Evolutionary conservation across 2,329 filamentous ascomycete species (phyloP), one percentile per base, ranked within the genome.

Genomic region (Penicillium palitans): DNA sequence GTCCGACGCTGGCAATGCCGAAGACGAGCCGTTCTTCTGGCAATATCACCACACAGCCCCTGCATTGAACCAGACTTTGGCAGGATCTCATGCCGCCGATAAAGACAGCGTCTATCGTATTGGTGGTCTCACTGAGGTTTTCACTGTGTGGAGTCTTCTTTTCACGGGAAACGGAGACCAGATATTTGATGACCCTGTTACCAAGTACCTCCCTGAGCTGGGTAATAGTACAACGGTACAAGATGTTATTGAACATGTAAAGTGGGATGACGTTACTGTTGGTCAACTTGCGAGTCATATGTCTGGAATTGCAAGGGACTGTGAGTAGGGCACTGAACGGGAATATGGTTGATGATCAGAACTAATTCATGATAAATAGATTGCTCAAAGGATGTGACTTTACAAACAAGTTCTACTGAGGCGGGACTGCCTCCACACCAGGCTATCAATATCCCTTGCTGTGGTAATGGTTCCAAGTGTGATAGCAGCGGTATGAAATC

Each of bases 241-340:
- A 33, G 44, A 33, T 9, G 9, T 10, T 13, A 21, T 21, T 33
- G 27, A 1, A 21, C 7, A 15, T 21, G 27, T 33, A 6, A 31
- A 13, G 10, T 69, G 66, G 66, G 45, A 63, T 1, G 57, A 61
- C 17, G 49, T 68, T n/a, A 68, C 66, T 41, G 60, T 68, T 31
- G 65, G 64, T 1, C 59, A 66, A n/a, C 58, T 69, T 31, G 57
- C 66, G 9, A 68, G 62, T 24, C 66, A 69, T 55, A 64, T 67
- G 67, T 55, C 55, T 15, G 64, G 61, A 0, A 47, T 66, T 59
- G 48, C 58, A 40, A 55, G 61, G 15, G 56, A 65, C 29, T 66
- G 66, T 66, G 21, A 61, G 66, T 59, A 10, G 6, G 6, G 29
- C n/a, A 33, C 44, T 13, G n/a, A 21, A 31, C n/a, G 6, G 12